Conservation (phyloP, 1,284 basidiomycete species). For the Macrocystidia cucumis region DNA sequence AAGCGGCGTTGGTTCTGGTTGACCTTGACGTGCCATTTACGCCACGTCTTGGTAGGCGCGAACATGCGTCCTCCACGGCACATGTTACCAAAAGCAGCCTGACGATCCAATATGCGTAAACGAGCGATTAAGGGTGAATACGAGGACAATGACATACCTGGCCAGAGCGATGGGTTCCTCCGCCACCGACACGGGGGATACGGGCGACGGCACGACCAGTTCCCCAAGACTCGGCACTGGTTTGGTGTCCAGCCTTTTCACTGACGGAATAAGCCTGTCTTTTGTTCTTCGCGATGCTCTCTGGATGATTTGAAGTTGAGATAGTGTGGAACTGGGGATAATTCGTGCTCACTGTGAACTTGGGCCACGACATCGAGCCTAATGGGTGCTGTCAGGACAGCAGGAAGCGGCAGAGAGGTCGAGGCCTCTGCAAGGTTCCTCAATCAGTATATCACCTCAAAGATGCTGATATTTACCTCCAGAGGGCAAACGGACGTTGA, state of each 20-base stretch:
- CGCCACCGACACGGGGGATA: slow-evolving; percentile 99
- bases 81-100: slow-evolving; percentile 99
- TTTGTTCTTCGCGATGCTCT: slow-evolving; percentile 98
- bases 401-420: slow-evolving; percentile 88
- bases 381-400: slow-evolving; percentile 97
- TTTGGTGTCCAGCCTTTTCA: slow-evolving; percentile 98
- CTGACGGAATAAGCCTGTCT: slow-evolving; percentile 96
- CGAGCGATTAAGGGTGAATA: slow-evolving; percentile 3
- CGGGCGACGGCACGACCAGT: slow-evolving; percentile 99
- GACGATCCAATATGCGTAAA: too few species aligned
- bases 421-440: slow-evolving; percentile 59
- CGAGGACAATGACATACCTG: slow-evolving; percentile 49
- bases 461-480: slow-evolving; percentile 45
- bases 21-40: slow-evolving; percentile 99
- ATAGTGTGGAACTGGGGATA: neutral
- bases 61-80: slow-evolving; percentile 99
- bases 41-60: slow-evolving; percentile 99
- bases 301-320: slow-evolving; percentile 33
- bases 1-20: slow-evolving; percentile 99
- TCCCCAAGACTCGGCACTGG: slow-evolving; percentile 98
- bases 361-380: slow-evolving; percentile 97
- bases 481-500: slow-evolving; percentile 70
- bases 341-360: slow-evolving; percentile 89
- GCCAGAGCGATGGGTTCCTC: slow-evolving; percentile 97
- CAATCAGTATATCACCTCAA: slow-evolving; percentile 1